Evolutionary conservation across 2,329 filamentous ascomycete species (phyloP).

Genomic region (Trichophyton rubrum): DNA sequence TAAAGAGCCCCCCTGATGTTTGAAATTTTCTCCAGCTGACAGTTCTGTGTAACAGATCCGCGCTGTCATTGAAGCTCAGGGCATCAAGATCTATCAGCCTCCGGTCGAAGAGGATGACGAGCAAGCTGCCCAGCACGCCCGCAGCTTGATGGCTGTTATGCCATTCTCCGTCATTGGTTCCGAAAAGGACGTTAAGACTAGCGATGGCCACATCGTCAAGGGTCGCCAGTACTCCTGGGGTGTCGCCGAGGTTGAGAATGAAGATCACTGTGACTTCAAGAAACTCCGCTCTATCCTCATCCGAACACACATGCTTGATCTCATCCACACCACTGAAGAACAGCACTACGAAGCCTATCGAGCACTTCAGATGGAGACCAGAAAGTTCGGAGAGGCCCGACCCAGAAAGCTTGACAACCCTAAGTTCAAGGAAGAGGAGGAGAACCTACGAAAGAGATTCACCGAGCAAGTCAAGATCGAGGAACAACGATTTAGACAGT

Average conservation of each 20-base stretch:
- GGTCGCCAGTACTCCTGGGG: conserved; percentile 98
- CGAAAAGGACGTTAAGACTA: conserved; percentile 97
- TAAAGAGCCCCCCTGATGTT: neutral
- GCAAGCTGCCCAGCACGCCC: conserved; percentile 85
- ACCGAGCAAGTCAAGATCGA: conserved; percentile 99
- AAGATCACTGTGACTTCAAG: conserved; percentile 99
- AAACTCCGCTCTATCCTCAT: conserved; percentile 98
- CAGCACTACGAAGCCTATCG: conserved; percentile 99
- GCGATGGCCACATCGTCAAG: conserved; percentile 93
- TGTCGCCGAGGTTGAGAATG: conserved; percentile 98
- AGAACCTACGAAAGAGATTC: conserved; percentile 95
- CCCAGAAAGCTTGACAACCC: conserved; percentile 98
- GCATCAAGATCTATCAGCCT: conserved; percentile 98
- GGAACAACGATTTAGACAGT: conserved; percentile 96
- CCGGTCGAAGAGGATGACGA: conserved; percentile 98
- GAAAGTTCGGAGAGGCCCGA: conserved; percentile 96
- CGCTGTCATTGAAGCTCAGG: conserved; percentile 91
- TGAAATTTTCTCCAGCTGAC: neutral
- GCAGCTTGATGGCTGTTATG: conserved; percentile 91
- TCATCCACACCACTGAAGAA: conserved; percentile 99
- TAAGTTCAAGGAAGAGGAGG: conserved; percentile 99
- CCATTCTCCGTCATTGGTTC: conserved; percentile 97
- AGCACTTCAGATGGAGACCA: conserved; percentile 98
- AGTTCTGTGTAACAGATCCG: conserved; percentile 52
- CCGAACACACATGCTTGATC: conserved; percentile 97